phyloP scores from a whole-genome alignment of 164 flowering plant species.

The Piper longum region DNA sequence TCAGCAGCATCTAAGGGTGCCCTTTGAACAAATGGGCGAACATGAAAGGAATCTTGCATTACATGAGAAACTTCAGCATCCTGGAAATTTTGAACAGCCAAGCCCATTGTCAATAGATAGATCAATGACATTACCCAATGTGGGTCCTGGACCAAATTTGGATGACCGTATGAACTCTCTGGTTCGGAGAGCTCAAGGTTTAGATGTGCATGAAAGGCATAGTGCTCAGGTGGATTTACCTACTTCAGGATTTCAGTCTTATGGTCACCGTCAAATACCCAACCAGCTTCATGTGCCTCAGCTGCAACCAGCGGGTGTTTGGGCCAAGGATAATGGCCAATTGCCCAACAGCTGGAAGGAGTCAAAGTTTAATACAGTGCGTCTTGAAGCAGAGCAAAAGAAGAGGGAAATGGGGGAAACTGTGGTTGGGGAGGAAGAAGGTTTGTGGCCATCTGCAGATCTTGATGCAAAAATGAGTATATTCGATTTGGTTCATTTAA shows the following conservation, averaged over 20 bases:
- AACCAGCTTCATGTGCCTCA: conserved; percentile 32
- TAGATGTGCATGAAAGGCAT: conserved; percentile 38
- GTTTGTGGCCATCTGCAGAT: conserved; percentile 48
- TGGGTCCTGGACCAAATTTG: conserved; percentile 29
- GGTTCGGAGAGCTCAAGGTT: conserved; percentile 33
- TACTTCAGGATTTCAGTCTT: conserved; percentile 34
- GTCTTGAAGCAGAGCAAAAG: conserved; percentile 32
- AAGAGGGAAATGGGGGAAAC: conserved; percentile 18
- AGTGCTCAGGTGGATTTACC: conserved; percentile 23
- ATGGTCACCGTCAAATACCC: conserved; percentile 21
- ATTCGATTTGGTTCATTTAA: conserved; percentile 51
- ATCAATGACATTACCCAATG: conserved; percentile 32
- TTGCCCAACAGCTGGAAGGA: conserved; percentile 38
- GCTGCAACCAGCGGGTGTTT: conserved; percentile 28
- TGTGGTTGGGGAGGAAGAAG: conserved; percentile 27
- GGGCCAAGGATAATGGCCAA: conserved; percentile 45
- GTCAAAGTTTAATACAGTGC: conserved; percentile 22
- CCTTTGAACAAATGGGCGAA: conserved; percentile 15
- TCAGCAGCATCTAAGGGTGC: conserved; percentile 40
- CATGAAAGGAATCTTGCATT: conserved; percentile 37
- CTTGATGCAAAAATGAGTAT: conserved; percentile 39
- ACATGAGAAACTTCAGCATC: conserved; percentile 44
- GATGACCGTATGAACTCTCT: conserved; percentile 37
- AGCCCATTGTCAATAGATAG: conserved; percentile 38
- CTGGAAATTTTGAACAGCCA: conserved; percentile 40